These are phyloP conservation scores for Aspergillus coremiiformis DNA, from an alignment of 495 filamentous ascomycete species.

Conservation along the genomic window DNA sequence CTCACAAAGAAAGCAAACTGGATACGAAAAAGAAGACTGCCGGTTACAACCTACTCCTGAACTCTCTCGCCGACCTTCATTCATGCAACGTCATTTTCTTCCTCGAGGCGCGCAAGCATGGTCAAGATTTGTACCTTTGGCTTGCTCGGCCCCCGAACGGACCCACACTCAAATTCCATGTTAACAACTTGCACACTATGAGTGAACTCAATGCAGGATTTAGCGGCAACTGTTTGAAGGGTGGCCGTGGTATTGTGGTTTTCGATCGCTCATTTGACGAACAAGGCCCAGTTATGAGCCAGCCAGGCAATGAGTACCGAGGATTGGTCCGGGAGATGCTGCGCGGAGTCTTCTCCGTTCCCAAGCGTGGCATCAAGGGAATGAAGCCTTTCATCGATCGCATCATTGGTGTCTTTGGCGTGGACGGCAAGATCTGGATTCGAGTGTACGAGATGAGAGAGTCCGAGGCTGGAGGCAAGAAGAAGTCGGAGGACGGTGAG, in stretches of 20 bases:
- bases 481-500: constrained; percentile 23
- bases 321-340: constrained; percentile 62
- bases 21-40: constrained; percentile 82
- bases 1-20: constrained; percentile 89
- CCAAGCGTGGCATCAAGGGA: constrained; percentile 69
- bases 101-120: constrained; percentile 86
- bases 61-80: constrained; percentile 94
- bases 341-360: constrained; percentile 87
- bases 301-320: constrained; percentile 37
- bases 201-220: constrained; percentile 80
- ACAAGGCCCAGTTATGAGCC: constrained; percentile 42
- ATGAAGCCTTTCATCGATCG: constrained; percentile 95
- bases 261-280: constrained; percentile 83
- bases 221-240: constrained; percentile 92
- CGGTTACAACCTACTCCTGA: constrained; percentile 73
- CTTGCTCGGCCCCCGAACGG: constrained; percentile 91
- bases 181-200: constrained; percentile 77
- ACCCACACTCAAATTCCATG: constrained; percentile 71
- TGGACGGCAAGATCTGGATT: constrained; percentile 95
- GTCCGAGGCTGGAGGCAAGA: constrained; percentile 50
- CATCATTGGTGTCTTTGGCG: constrained; percentile 84
- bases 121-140: constrained; percentile 91
- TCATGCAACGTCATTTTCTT: constrained; percentile 98
- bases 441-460: constrained; percentile 90
- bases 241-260: constrained; percentile 86